Conservation (phyloP, 78 protist genomes). For the Dictyostelium brefeldianum region DNA sequence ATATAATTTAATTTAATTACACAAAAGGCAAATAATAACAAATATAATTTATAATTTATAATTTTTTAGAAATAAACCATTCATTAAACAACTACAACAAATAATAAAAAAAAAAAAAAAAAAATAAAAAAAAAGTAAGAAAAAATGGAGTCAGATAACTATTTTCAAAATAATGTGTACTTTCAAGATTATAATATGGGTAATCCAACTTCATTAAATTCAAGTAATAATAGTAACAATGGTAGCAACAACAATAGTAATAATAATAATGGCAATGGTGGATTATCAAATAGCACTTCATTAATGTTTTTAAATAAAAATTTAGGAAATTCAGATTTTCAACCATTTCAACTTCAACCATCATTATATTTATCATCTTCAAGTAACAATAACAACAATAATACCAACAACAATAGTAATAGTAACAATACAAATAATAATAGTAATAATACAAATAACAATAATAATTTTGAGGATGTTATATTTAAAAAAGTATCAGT, state of each 20-base stretch:
- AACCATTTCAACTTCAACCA: conserved; percentile 13
- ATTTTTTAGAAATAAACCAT: neutral
- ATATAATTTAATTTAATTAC: neutral
- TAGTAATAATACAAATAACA: neutral
- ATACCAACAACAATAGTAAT: conserved; percentile 14
- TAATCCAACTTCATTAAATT: neutral
- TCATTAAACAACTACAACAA: neutral
- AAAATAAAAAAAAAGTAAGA: neutral
- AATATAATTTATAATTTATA: neutral
- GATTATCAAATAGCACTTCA: conserved; percentile 2
- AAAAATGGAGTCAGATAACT: conserved; percentile 27
- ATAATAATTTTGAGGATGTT: neutral
- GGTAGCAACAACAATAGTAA: too few species aligned
- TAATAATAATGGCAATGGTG: neutral
- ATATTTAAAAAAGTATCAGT: conserved; percentile 11
- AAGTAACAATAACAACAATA: neutral
- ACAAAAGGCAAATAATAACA: neutral
- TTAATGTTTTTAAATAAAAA: conserved; percentile 3
- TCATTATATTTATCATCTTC: conserved; percentile 11
- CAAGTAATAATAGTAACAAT: neutral
- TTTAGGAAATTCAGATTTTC: conserved; percentile 12
- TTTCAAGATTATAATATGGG: conserved; percentile 30
- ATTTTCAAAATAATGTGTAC: neutral
- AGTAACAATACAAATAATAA: neutral
- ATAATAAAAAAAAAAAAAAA: neutral